Evolutionary conservation across 257 asterid genomes (phyloP).

Genomic region (Ehretia macrophylla): DNA sequence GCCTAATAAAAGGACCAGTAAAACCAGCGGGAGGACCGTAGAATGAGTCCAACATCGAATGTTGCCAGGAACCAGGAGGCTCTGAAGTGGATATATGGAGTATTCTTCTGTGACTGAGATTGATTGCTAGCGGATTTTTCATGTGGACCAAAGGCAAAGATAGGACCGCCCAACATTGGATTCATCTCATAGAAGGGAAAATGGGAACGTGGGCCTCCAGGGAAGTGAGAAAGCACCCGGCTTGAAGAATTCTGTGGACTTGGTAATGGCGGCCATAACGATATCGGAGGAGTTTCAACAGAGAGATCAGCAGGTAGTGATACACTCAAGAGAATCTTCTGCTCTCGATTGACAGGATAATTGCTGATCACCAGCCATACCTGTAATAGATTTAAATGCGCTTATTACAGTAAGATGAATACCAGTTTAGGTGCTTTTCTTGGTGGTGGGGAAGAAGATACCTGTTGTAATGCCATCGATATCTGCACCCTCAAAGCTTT

Average conservation of each 20-base stretch:
- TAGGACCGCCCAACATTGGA: slow-evolving; percentile 80
- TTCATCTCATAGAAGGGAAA: slow-evolving; percentile 93
- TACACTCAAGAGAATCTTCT: slow-evolving; percentile 71
- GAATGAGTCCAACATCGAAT: slow-evolving; percentile 80
- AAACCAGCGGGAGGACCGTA: slow-evolving; percentile 81
- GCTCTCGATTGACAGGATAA: slow-evolving; percentile 51
- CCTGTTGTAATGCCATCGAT: slow-evolving; percentile 47
- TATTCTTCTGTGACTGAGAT: slow-evolving; percentile 59
- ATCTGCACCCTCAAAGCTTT: slow-evolving; percentile 38
- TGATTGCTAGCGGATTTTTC: slow-evolving; percentile 67
- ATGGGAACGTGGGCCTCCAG: slow-evolving; percentile 82
- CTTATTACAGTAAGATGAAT: neutral
- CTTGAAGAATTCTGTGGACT: slow-evolving; percentile 74
- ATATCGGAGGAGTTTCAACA: slow-evolving; percentile 82
- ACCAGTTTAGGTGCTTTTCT: neutral
- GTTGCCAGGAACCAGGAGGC: slow-evolving; percentile 85
- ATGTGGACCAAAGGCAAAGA: slow-evolving; percentile 71
- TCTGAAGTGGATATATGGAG: slow-evolving; percentile 56
- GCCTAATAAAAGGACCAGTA: slow-evolving; percentile 68
- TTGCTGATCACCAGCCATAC: slow-evolving; percentile 49
- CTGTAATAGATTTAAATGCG: slow-evolving; percentile 26
- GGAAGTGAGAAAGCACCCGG: slow-evolving; percentile 81
- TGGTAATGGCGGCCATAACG: slow-evolving; percentile 84
- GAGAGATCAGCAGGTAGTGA: slow-evolving; percentile 99
- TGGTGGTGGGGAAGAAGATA: slow-evolving; percentile 8